Evolutionary conservation across 192 early-diverging fungal genomes (phyloP).

Genomic region (Coemansia sp.): DNA sequence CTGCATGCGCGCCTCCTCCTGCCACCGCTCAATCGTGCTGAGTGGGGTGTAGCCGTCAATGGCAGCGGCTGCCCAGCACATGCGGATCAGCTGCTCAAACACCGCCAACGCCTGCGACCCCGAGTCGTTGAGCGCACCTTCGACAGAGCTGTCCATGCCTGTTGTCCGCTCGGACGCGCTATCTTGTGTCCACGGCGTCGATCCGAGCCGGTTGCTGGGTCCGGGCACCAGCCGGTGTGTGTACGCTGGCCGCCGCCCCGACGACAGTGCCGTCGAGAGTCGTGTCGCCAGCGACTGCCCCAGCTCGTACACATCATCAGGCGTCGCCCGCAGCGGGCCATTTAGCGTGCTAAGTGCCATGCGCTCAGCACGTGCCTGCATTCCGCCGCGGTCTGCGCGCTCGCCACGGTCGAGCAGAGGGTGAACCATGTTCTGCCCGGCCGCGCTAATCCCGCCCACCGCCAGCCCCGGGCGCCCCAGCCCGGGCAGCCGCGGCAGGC

Average conservation of each 20-base stretch:
- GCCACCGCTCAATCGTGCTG: constrained; percentile 76
- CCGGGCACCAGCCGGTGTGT: constrained; percentile 24
- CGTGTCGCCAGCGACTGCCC: constrained; percentile 33
- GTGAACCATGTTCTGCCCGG: constrained; percentile 35
- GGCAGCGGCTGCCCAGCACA: constrained; percentile 36
- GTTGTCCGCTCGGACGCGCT: background rate
- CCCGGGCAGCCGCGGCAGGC: constrained; percentile 20
- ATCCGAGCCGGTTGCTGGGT: constrained; percentile 9
- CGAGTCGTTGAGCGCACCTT: constrained; percentile 14
- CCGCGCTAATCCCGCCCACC: constrained; percentile 13
- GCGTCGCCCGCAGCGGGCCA: constrained; percentile 18
- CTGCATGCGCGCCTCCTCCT: constrained; percentile 80
- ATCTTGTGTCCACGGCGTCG: constrained; percentile 14
- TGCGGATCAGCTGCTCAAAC: constrained; percentile 32
- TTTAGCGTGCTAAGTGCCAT: constrained; percentile 24
- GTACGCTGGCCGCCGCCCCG: constrained; percentile 37
- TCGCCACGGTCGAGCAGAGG: constrained; percentile 28
- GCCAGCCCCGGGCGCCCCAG: constrained; percentile 19
- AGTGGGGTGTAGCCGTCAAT: constrained; percentile 68
- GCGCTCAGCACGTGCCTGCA: constrained; percentile 46
- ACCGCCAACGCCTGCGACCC: constrained; percentile 10
- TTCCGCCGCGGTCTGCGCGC: constrained; percentile 1
- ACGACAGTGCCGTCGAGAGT: constrained; percentile 26
- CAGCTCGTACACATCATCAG: constrained; percentile 39
- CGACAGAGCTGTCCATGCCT: constrained; percentile 6